A percentile compares a stretch with the other conserved stretches of the same genome.
These are phyloP conservation scores for Prunus mira DNA, from an alignment of 306 rosid species.

Conservation along the genomic window DNA sequence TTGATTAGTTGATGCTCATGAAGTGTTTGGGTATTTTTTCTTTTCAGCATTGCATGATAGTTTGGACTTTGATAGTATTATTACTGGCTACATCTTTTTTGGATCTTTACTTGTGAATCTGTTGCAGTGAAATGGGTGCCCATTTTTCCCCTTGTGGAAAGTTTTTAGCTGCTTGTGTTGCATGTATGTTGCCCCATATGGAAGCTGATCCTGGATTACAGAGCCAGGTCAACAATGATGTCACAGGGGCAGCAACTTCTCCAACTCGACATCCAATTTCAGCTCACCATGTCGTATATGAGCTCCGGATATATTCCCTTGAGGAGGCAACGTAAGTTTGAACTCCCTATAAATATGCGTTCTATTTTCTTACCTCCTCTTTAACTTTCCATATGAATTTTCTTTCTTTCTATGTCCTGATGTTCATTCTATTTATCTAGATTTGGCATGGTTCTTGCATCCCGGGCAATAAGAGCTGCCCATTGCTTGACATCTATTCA, in stretches of 20 bases:
- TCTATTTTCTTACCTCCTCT: conserved; percentile 12
- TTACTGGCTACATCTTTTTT: background rate
- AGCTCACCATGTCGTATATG: conserved; percentile 88
- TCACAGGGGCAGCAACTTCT: conserved; percentile 68
- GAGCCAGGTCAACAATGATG: conserved; percentile 57
- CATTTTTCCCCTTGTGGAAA: conserved; percentile 99
- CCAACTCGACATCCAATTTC: conserved; percentile 96
- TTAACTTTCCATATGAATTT: conserved; percentile 1
- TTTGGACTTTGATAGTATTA: background rate
- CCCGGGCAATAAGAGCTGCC: conserved; percentile 93
- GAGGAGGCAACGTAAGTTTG: conserved; percentile 81
- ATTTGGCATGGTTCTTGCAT: conserved; percentile 83
- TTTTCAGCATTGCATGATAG: background rate
- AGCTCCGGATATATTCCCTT: conserved; percentile 92
- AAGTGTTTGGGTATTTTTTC: background rate
- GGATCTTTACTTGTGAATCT: conserved; percentile 12
- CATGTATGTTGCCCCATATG: conserved; percentile 82
- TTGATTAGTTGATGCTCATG: background rate
- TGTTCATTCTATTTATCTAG: conserved; percentile 38
- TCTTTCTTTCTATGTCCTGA: conserved; percentile 14
- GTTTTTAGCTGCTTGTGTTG: conserved; percentile 98
- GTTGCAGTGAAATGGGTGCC: conserved; percentile 99
- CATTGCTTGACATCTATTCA: conserved; percentile 97
- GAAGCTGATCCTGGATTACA: conserved; percentile 85
- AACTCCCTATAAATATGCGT: conserved; percentile 6